These are phyloP conservation scores for Alternaria ethzedia DNA, from an alignment of 2,329 filamentous ascomycete genomes.

Conservation along the genomic window DNA sequence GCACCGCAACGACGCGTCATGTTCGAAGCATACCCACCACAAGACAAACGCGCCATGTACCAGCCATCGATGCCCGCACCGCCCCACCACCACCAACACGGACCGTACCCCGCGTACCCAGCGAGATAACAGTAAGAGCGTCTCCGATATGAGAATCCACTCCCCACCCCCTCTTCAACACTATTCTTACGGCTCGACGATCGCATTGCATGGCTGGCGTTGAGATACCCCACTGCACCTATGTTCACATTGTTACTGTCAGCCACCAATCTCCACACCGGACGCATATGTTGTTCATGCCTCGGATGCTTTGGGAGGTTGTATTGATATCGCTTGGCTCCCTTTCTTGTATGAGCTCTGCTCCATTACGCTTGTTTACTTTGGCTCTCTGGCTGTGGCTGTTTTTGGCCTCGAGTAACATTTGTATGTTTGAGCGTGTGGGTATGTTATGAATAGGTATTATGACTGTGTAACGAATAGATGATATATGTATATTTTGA, in stretches of 20 bases:
- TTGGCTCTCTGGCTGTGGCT: neutral
- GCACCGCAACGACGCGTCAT: slow-evolving; percentile 44
- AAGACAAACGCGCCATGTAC: slow-evolving; percentile 30
- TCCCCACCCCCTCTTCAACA: slow-evolving; percentile 1
- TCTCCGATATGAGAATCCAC: rapidly evolving
- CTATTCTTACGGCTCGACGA: slow-evolving; percentile 24
- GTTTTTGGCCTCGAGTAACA: neutral
- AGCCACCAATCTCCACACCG: neutral
- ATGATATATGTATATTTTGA: neutral
- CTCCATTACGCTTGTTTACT: neutral
- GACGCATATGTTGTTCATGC: neutral
- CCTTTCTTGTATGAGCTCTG: neutral
- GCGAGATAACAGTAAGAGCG: slow-evolving; percentile 20
- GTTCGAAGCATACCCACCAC: slow-evolving; percentile 42
- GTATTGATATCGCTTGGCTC: neutral
- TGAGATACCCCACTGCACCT: slow-evolving; percentile 37
- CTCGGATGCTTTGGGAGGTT: neutral
- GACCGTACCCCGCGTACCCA: slow-evolving; percentile 35
- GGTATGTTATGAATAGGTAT: neutral
- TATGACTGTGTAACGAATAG: slow-evolving; percentile 10
- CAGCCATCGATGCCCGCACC: slow-evolving; percentile 30
- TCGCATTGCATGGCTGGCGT: slow-evolving; percentile 45
- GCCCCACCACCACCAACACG: slow-evolving; percentile 30
- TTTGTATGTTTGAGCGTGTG: neutral
- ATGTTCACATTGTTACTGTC: slow-evolving; percentile 3